These are phyloP conservation scores for Tetracladium setigerum DNA, from an alignment of 495 filamentous ascomycete species.

Conservation along the genomic window DNA sequence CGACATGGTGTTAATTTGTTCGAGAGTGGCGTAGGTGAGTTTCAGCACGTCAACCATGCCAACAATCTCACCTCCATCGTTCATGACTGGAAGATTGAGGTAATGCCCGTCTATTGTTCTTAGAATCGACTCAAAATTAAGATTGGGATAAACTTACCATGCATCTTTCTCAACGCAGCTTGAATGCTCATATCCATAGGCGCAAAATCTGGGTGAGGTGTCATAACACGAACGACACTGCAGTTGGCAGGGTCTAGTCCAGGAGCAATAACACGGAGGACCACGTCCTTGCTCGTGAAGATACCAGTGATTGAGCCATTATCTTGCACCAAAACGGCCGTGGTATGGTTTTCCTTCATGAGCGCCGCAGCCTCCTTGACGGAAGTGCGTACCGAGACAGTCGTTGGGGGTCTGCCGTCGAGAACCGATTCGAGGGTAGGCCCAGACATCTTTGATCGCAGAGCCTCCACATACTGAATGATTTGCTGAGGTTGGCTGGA, in stretches of 20 bases:
- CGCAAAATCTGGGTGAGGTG: conserved; percentile 96
- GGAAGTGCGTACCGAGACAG: conserved; percentile 89
- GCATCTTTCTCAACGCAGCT: conserved; percentile 96
- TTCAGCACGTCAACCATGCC: conserved; percentile 99
- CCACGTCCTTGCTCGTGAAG: conserved; percentile 98
- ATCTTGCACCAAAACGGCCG: conserved; percentile 92
- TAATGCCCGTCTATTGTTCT: conserved; percentile 81
- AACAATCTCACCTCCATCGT: conserved; percentile 91
- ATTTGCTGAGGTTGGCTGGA: conserved; percentile 96
- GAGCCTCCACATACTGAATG: conserved; percentile 95
- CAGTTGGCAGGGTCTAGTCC: conserved; percentile 91
- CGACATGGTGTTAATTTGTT: conserved; percentile 72
- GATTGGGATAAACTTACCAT: conserved; percentile 54
- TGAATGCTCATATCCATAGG: conserved; percentile 99
- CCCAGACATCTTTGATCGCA: conserved; percentile 94
- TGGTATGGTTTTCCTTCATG: conserved; percentile 99
- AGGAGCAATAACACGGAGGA: conserved; percentile 94
- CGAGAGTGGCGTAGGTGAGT: conserved; percentile 93
- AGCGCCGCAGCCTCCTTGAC: conserved; percentile 89
- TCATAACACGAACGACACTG: conserved; percentile 98
- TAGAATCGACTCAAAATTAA: neutral
- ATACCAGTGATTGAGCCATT: conserved; percentile 97
- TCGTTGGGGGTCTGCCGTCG: conserved; percentile 83
- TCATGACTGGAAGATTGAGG: conserved; percentile 97
- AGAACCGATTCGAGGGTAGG: conserved; percentile 93